Percentiles rank a stretch among this genome's conserved stretches.
Evolutionary conservation across 2,329 filamentous ascomycete genomes (phyloP).

Genomic region (Ophiocordyceps camponoti-rufipedis): DNA sequence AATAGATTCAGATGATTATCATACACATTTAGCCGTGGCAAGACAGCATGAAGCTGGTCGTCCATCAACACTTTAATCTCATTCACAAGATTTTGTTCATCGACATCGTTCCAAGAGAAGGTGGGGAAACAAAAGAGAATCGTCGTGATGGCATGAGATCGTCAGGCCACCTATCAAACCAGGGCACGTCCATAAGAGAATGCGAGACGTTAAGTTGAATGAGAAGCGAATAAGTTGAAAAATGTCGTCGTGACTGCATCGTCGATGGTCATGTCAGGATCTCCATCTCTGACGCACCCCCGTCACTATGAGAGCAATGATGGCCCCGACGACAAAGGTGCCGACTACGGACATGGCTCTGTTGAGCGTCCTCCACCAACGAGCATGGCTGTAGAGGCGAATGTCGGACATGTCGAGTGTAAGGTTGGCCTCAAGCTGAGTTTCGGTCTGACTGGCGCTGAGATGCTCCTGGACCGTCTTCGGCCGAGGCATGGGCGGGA

Average conservation of each 20-base stretch:
- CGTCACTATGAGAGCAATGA: conserved; percentile 31
- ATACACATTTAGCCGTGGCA: too few species aligned
- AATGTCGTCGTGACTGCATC: background rate
- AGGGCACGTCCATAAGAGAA: background rate
- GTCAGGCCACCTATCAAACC: background rate
- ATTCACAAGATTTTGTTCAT: too few species aligned
- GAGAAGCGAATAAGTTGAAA: too few species aligned
- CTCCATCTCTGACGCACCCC: conserved; percentile 32
- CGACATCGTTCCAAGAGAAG: background rate
- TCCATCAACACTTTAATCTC: too few species aligned
- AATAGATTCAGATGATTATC: too few species aligned
- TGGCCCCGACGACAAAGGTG: conserved; percentile 31
- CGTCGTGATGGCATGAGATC: background rate
- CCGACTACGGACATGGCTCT: conserved; percentile 39
- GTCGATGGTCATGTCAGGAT: background rate
- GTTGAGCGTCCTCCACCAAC: conserved; percentile 43
- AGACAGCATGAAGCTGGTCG: too few species aligned
- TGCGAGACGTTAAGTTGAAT: too few species aligned
- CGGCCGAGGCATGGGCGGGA: conserved; percentile 39
- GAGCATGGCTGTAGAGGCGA: conserved; percentile 29
- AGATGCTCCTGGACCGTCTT: conserved; percentile 31
- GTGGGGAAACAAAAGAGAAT: background rate
- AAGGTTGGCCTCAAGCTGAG: conserved; percentile 16
- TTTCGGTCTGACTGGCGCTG: conserved; percentile 20
- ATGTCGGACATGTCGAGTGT: conserved; percentile 22